Evolutionary conservation across 352 stramenopile genomes (phyloP).

Genomic region (Globisporangium rhizosaccharum): DNA sequence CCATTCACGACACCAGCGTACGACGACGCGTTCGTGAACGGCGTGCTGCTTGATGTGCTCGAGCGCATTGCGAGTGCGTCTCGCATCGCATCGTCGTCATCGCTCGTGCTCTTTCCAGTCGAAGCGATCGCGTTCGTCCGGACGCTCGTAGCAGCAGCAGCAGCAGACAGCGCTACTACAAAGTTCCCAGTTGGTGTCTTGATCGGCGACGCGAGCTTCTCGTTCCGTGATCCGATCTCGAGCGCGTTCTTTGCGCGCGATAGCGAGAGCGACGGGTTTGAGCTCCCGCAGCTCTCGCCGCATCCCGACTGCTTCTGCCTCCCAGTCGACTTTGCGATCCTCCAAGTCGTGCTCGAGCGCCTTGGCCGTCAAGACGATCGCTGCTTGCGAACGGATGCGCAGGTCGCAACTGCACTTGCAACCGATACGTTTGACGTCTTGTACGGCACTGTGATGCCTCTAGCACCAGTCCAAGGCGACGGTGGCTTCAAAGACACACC

Average conservation of each 20-base stretch:
- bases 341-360: slow-evolving; percentile 36
- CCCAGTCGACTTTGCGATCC: slow-evolving; percentile 69
- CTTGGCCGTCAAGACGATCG: slow-evolving; percentile 5
- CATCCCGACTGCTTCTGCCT: slow-evolving; percentile 81
- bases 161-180: neutral
- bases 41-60: slow-evolving; percentile 30
- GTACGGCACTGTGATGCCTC: slow-evolving; percentile 15
- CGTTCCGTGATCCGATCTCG: slow-evolving; percentile 52
- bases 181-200: slow-evolving; percentile 22
- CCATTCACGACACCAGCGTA: slow-evolving; percentile 26
- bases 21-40: slow-evolving; percentile 29
- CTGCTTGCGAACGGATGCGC: neutral
- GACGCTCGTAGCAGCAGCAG: slow-evolving; percentile 14
- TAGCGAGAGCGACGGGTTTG: slow-evolving; percentile 16
- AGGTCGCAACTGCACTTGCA: slow-evolving; percentile 30
- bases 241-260: slow-evolving; percentile 39
- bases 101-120: slow-evolving; percentile 63
- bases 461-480: neutral
- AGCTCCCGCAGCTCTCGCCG: slow-evolving; percentile 71
- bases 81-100: slow-evolving; percentile 16
- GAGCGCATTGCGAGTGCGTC: slow-evolving; percentile 14
- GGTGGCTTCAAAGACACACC: neutral
- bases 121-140: slow-evolving; percentile 58
- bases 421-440: slow-evolving; percentile 79
- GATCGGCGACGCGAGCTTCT: slow-evolving; percentile 60